Conservation (phyloP, 2,329 filamentous ascomycete species). For the Magnaporthales sp. region DNA sequence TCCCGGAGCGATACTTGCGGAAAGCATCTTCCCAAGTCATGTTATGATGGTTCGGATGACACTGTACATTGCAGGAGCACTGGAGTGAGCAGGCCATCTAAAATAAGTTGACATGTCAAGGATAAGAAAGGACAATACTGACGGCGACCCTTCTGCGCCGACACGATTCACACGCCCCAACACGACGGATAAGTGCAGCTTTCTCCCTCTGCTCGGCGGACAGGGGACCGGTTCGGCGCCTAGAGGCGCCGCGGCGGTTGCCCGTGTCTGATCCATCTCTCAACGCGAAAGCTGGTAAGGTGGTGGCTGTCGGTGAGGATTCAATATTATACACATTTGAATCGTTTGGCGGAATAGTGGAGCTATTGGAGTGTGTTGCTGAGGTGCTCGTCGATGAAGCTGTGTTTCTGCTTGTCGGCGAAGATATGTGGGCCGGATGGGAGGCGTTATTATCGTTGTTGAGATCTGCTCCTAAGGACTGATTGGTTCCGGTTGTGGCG, state of each 20-base stretch:
- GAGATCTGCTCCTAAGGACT: not conserved
- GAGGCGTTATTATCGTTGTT: not conserved
- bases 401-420: slow-evolving; percentile 37
- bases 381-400: slow-evolving; percentile 44
- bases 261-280: slow-evolving; percentile 46
- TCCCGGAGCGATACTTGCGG: slow-evolving; percentile 44
- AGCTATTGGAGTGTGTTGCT: slow-evolving; percentile 32
- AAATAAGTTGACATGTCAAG: not conserved
- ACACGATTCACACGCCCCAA: slow-evolving; percentile 49
- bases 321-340: slow-evolving; percentile 44
- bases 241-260: slow-evolving; percentile 44
- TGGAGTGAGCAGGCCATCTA: not conserved
- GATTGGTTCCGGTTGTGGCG: not conserved
- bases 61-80: slow-evolving; percentile 27
- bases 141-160: slow-evolving; percentile 49
- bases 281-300: slow-evolving; percentile 45
- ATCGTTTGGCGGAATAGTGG: slow-evolving; percentile 32
- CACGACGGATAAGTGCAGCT: slow-evolving; percentile 49
- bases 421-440: slow-evolving; percentile 5
- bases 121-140: slow-evolving; percentile 24
- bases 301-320: slow-evolving; percentile 36
- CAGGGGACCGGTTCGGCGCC: slow-evolving; percentile 50
- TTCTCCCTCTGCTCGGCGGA: slow-evolving; percentile 50
- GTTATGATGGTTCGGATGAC: slow-evolving; percentile 50
- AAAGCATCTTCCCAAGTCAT: slow-evolving; percentile 53